phyloP scores from a whole-genome alignment of 208 protist genomes.

The Herpetomonas samuelpessoai region DNA sequence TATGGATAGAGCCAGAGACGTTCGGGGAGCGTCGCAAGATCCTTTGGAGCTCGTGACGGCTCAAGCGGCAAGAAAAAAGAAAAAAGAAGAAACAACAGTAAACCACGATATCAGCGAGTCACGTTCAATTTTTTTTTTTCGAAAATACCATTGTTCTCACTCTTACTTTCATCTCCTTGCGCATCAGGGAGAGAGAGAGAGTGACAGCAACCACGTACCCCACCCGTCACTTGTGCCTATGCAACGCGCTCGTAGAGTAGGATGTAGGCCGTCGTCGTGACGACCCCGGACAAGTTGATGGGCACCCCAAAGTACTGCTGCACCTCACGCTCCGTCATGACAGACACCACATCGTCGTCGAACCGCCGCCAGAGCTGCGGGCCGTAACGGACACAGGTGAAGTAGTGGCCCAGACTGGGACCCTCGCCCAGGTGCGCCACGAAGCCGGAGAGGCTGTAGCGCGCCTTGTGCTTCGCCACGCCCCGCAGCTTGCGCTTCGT shows the following conservation, averaged over 20 bases:
- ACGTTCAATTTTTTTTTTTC: too few relatives aligned
- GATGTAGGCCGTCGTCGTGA: constrained; percentile 86
- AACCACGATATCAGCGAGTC: too few relatives aligned
- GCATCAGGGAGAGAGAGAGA: constrained; percentile 7
- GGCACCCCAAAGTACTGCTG: constrained; percentile 84
- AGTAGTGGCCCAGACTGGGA: constrained; percentile 88
- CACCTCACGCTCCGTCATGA: constrained; percentile 77
- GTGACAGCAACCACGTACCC: background rate
- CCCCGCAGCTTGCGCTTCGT: constrained; percentile 49
- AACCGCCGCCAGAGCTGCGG: constrained; percentile 83
- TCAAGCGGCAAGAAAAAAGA: too few relatives aligned
- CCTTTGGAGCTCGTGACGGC: too few relatives aligned
- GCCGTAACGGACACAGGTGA: constrained; percentile 82
- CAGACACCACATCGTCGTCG: constrained; percentile 82
- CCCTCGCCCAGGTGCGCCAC: constrained; percentile 86
- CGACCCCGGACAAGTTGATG: constrained; percentile 39
- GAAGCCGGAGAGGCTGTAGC: constrained; percentile 86
- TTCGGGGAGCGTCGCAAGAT: too few relatives aligned
- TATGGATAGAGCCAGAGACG: too few relatives aligned
- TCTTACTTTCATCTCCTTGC: constrained; percentile 16
- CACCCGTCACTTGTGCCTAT: constrained; percentile 13
- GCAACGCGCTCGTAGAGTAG: constrained; percentile 86
- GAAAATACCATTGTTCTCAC: constrained; percentile 7
- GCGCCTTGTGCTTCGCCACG: constrained; percentile 62
- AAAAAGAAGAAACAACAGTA: too few relatives aligned